Evolutionary conservation across 495 filamentous ascomycete genomes (phyloP).

Genomic region (Lasiosphaeriaceae sp.): DNA sequence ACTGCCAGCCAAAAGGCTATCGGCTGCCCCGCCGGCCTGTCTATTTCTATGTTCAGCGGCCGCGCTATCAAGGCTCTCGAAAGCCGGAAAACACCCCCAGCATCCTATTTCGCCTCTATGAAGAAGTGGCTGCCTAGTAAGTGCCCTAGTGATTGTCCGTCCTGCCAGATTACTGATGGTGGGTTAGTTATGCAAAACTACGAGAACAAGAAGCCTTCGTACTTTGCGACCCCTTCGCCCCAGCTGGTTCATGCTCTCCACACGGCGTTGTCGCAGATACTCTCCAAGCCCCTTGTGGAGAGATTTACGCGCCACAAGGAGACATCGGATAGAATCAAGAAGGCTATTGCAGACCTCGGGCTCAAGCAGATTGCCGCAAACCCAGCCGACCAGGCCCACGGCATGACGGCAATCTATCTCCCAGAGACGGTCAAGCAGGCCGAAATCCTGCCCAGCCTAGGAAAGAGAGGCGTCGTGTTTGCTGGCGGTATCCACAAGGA

Average conservation of each 20-base stretch:
- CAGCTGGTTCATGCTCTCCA: constrained; percentile 93
- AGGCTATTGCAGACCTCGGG: constrained; percentile 70
- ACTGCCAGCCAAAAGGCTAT: constrained; percentile 97
- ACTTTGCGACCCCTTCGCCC: constrained; percentile 94
- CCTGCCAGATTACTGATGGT: background rate
- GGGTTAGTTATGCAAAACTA: constrained; percentile 92
- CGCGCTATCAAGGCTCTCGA: constrained; percentile 82
- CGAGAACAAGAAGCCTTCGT: constrained; percentile 92
- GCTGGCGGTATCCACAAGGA: constrained; percentile 91
- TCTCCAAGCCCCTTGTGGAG: constrained; percentile 68
- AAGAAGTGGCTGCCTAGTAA: constrained; percentile 93
- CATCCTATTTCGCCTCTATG: constrained; percentile 89
- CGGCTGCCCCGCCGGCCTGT: constrained; percentile 88
- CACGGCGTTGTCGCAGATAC: constrained; percentile 85
- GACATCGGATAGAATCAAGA: constrained; percentile 78
- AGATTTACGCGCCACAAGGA: constrained; percentile 75
- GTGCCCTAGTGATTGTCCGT: no score
- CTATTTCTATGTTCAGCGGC: constrained; percentile 86
- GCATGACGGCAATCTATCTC: constrained; percentile 96
- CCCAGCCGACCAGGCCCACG: constrained; percentile 87
- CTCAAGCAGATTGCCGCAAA: constrained; percentile 79
- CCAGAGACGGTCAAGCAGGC: constrained; percentile 76
- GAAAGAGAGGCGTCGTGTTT: constrained; percentile 90
- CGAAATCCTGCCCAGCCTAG: constrained; percentile 77
- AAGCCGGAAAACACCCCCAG: constrained; percentile 70